A percentile compares a stretch with the other conserved stretches of the same genome.
phyloP scores from a whole-genome alignment of 148 eudicot genomes.

The Amaranthus cruentus region DNA sequence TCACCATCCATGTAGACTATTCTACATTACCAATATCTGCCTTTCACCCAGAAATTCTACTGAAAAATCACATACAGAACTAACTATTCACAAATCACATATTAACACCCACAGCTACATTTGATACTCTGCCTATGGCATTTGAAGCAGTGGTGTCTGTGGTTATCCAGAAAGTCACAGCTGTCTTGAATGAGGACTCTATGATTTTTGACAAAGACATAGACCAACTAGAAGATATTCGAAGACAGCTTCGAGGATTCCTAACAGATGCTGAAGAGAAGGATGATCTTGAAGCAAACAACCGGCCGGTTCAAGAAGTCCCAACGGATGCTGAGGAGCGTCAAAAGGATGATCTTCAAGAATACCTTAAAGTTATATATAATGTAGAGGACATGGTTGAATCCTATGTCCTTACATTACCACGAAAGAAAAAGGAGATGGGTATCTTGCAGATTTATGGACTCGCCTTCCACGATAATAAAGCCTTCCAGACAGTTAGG shows the following conservation, averaged over 20 bases:
- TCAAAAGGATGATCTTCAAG: background rate
- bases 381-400: constrained; percentile 28
- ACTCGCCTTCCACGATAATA: constrained; percentile 13
- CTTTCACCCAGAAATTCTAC: background rate
- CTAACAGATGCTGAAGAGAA: constrained; percentile 15
- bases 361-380: constrained; percentile 17
- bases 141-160: constrained; percentile 24
- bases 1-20: background rate
- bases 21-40: background rate
- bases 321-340: constrained; percentile 10
- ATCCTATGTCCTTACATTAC: constrained; percentile 23
- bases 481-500: constrained; percentile 7
- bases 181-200: constrained; percentile 23
- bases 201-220: constrained; percentile 18
- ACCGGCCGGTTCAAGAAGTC: no score
- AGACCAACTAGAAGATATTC: constrained; percentile 23
- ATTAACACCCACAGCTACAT: constrained; percentile 3
- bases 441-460: constrained; percentile 21
- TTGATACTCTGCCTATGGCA: constrained; percentile 10
- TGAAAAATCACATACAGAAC: background rate
- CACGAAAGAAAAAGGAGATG: constrained; percentile 7
- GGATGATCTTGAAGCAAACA: constrained; percentile 7
- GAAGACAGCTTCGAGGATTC: constrained; percentile 20
- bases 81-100: background rate
- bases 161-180: constrained; percentile 24